These are phyloP conservation scores for Nemania sp. DNA, from an alignment of 2,329 filamentous ascomycete genomes.

Conservation along the genomic window DNA sequence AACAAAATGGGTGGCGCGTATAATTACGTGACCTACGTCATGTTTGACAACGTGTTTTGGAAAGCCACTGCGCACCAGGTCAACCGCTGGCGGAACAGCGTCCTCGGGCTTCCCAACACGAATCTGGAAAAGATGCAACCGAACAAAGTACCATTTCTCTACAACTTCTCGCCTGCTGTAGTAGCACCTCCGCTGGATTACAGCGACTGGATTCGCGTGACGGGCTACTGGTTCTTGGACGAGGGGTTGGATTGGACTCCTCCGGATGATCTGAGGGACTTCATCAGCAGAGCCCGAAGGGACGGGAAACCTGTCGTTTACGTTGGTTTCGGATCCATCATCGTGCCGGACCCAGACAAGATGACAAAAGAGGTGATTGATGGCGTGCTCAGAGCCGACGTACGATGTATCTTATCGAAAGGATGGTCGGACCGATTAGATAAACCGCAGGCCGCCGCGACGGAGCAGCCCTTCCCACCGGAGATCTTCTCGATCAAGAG, in stretches of 20 bases:
- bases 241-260: constrained; percentile 72
- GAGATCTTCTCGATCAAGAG: constrained; percentile 88
- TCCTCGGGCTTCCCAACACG: constrained; percentile 77
- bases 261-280: constrained; percentile 72
- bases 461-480: constrained; percentile 70
- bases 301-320: constrained; percentile 94
- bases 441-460: constrained; percentile 45
- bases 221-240: constrained; percentile 97
- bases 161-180: constrained; percentile 93
- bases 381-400: constrained; percentile 85
- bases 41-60: constrained; percentile 98
- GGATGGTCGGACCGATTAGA: constrained; percentile 85
- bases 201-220: constrained; percentile 96
- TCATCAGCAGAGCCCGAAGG: constrained; percentile 78
- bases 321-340: constrained; percentile 94
- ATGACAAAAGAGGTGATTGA: constrained; percentile 93
- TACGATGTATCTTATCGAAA: constrained; percentile 92
- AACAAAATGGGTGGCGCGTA: constrained; percentile 94
- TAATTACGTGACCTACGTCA: constrained; percentile 92
- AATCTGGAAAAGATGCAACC: constrained; percentile 88
- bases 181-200: constrained; percentile 95
- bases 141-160: constrained; percentile 97
- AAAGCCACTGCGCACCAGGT: constrained; percentile 87
- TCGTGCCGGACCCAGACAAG: constrained; percentile 84
- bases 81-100: constrained; percentile 87